Base-by-base conservation (phyloP, 2,329 filamentous ascomycete genomes). In the Pseudopithomyces chartarum region DNA sequence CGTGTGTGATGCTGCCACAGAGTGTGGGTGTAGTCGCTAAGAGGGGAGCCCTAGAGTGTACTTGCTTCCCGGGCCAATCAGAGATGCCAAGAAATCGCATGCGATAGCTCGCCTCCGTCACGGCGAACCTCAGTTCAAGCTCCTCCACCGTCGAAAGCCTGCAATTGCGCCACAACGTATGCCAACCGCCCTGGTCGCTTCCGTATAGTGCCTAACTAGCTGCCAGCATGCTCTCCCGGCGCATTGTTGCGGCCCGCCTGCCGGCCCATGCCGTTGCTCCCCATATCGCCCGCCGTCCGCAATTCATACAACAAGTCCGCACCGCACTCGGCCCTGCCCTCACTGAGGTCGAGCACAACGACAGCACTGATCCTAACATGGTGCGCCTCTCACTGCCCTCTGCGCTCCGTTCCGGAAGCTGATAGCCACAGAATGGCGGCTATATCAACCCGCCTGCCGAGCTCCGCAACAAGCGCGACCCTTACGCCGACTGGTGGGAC, bases 401-500 rank as follows among this genome's bases (percentile, higher is more conserved):
- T 38, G 36, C 38, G 20, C 17, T 2, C 3, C 19, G 39, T 43
- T 54, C 33, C 19, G 40, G 23, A 26, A 45, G 55, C 67, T 70
- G 55, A 69, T 57, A 10, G 13, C 13, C n/a, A 19, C 48, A 93
- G 90, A 96, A 93, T 78, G 91, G 91, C 72, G 90, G 89, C 77
- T 95, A 92, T 77, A 84, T 90, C 73, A 92, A 93, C 79, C 90
- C 91, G 56, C 86, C 87, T 13, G 79, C 84, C 53, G 81, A 94
- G 78, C 97, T 97, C 84, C 90, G 94, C 67, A 89, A 92, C 77
- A 90, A 92, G 81, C 91, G 95, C 75, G 95, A 98, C 78, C 95
- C 96, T 34, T 86, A 98, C 76, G 94, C 79, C 73, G 88, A 91
- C 74, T 99, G 92, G 92, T 98, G 92, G 91, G 94, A 99, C 80